phyloP scores from a whole-genome alignment of 768 basidiomycete species.

The Mycena metata region DNA sequence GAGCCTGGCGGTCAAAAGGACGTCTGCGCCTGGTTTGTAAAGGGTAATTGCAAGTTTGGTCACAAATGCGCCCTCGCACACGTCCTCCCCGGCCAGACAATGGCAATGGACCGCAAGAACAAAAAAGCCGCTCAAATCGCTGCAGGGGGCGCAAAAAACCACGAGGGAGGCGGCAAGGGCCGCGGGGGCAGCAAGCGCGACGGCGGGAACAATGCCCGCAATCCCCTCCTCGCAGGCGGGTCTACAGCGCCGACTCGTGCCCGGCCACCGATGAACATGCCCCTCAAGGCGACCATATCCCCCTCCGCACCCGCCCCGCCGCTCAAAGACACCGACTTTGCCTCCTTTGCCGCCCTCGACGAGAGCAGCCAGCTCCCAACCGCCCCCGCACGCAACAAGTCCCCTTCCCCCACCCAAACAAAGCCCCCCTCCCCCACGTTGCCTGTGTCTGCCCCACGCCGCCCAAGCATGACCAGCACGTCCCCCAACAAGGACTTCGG shows the following conservation, averaged over 20 bases:
- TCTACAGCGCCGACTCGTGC: conserved; percentile 78
- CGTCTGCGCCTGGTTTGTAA: conserved; percentile 91
- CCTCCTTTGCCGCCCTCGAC: conserved; percentile 76
- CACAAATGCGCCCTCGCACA: conserved; percentile 95
- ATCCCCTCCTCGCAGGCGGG: conserved; percentile 63
- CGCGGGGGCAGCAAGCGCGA: conserved; percentile 52
- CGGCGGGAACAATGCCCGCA: conserved; percentile 52
- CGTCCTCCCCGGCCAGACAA: conserved; percentile 91
- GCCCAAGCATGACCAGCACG: conserved; percentile 52
- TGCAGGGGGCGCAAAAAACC: conserved; percentile 57
- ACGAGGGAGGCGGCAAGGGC: conserved; percentile 45
- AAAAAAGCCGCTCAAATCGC: conserved; percentile 90
- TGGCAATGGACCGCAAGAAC: conserved; percentile 98
- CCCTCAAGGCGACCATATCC: conserved; percentile 79
- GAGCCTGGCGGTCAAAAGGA: conserved; percentile 88
- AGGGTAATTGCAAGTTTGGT: conserved; percentile 84
- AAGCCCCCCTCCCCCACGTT: conserved; percentile 62
- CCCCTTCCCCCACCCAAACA: conserved; percentile 37
- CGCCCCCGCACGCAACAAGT: conserved; percentile 58
- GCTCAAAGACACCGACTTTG: conserved; percentile 81
- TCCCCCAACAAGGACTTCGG: conserved; percentile 73
- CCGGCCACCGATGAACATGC: conserved; percentile 75
- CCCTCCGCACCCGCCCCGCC: conserved; percentile 87
- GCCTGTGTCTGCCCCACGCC: conserved; percentile 70
- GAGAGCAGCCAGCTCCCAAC: conserved; percentile 63